Conservation (phyloP, 2,329 filamentous ascomycete genomes). For the Eurotiales sp. region DNA sequence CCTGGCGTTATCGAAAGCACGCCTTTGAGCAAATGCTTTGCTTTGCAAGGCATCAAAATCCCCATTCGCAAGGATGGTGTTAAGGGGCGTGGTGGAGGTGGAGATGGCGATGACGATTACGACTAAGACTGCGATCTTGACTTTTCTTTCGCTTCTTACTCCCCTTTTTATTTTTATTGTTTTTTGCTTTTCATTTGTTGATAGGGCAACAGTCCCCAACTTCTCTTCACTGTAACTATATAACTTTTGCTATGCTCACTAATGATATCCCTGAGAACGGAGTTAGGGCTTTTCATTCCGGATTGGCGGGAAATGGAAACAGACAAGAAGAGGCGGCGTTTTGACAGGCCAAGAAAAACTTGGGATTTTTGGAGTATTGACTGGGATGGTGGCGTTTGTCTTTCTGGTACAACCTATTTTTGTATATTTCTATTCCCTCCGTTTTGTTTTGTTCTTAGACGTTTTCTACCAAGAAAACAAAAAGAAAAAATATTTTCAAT, state of each 20-base stretch:
- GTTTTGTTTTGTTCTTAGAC: too few relatives aligned
- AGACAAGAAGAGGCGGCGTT: constrained; percentile 3
- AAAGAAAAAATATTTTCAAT: too few relatives aligned
- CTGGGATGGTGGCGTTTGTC: not conserved
- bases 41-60: constrained; percentile 91
- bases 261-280: constrained; percentile 10
- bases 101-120: constrained; percentile 13
- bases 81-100: constrained; percentile 30
- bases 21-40: constrained; percentile 84
- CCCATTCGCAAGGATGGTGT: constrained; percentile 84
- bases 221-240: not conserved
- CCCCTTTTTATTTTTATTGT: not conserved
- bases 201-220: too few relatives aligned
- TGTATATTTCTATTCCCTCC: not conserved
- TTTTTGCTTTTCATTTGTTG: not conserved
- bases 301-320: constrained; percentile 3
- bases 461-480: too few relatives aligned
- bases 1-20: constrained; percentile 96
- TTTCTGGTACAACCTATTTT: not conserved
- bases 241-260: not conserved
- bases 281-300: not conserved
- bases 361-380: too few relatives aligned
- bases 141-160: not conserved
- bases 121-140: not conserved
- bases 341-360: not conserved